A percentile compares a stretch with the other conserved stretches of the same genome.
Evolutionary conservation across 2,329 filamentous ascomycete genomes (phyloP).

Genomic region (Domatiomyces catenatus): DNA sequence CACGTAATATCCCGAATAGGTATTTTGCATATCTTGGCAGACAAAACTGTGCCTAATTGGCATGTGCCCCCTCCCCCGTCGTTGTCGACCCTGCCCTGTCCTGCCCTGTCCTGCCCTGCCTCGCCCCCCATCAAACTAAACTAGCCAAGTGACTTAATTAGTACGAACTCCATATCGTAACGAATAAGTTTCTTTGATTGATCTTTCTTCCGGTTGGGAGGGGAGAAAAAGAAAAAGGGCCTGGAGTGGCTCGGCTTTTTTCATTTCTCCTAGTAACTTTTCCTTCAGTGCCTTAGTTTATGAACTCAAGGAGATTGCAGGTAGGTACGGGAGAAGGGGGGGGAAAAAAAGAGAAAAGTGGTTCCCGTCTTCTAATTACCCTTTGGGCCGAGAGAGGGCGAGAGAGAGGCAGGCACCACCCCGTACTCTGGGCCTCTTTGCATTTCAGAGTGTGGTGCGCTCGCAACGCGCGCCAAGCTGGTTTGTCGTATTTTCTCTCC

Average conservation of each 20-base stretch:
- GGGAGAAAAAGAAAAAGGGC: too few relatives aligned
- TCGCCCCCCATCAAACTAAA: too few relatives aligned
- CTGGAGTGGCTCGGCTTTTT: too few relatives aligned
- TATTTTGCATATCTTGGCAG: not conserved
- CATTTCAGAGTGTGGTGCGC: not conserved
- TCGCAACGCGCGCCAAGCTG: not conserved
- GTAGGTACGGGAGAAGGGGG: not conserved
- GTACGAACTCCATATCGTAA: not conserved
- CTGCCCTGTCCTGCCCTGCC: too few relatives aligned
- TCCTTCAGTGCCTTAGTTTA: too few relatives aligned
- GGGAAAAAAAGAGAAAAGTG: too few relatives aligned
- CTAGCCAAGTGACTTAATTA: too few relatives aligned
- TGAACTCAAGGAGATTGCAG: not conserved
- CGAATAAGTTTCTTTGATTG: not conserved
- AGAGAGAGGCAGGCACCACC: too few relatives aligned
- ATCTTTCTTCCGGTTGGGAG: not conserved
- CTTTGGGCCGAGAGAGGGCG: too few relatives aligned
- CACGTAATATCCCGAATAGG: not conserved
- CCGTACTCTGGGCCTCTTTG: not conserved
- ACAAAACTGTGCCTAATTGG: not conserved
- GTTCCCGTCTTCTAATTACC: not conserved
- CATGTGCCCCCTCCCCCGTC: not conserved
- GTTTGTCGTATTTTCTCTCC: not conserved
- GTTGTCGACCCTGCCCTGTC: too few relatives aligned
- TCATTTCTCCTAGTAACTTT: not conserved